These are phyloP conservation scores for Glebionis coronaria DNA, from an alignment of 129 eudicot genomes.

Conservation along the genomic window DNA sequence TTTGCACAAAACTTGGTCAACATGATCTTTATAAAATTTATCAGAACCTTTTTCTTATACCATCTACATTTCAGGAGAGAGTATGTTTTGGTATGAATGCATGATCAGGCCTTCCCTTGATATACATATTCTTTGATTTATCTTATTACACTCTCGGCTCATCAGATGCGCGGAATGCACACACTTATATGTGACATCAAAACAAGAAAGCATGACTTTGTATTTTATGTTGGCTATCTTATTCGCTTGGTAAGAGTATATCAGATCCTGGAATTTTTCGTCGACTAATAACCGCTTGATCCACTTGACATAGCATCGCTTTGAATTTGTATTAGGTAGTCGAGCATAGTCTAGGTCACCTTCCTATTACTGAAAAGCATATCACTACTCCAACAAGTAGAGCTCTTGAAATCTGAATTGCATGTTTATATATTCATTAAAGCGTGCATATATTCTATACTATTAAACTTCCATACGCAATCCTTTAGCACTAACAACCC, in stretches of 20 bases:
- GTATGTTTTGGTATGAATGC: not conserved
- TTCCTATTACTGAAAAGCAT: conserved; percentile 85
- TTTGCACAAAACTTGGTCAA: conserved; percentile 77
- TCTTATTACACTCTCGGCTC: conserved; percentile 2
- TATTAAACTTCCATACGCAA: too few species aligned
- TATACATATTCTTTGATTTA: not conserved
- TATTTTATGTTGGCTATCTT: conserved; percentile 81
- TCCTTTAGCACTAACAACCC: too few species aligned
- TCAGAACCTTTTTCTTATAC: conserved; percentile 65
- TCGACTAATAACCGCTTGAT: not conserved
- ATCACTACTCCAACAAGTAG: conserved; percentile 83
- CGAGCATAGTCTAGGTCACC: conserved; percentile 92
- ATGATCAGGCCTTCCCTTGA: not conserved
- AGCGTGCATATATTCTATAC: not conserved
- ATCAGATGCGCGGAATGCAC: conserved; percentile 91
- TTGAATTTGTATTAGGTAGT: conserved; percentile 55
- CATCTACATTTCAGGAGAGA: conserved; percentile 78
- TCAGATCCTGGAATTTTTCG: not conserved
- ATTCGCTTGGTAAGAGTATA: conserved; percentile 73
- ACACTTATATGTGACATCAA: conserved; percentile 75
- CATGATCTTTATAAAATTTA: conserved; percentile 89
- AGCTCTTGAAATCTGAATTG: not conserved
- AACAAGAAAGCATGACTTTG: conserved; percentile 88
- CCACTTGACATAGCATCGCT: conserved; percentile 8
- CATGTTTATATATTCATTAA: too few species aligned